A percentile compares a stretch with the other conserved stretches of the same genome.
Evolutionary conservation across 768 basidiomycete species (phyloP).

Genomic region (Tylopilus rubrobrunneus): DNA sequence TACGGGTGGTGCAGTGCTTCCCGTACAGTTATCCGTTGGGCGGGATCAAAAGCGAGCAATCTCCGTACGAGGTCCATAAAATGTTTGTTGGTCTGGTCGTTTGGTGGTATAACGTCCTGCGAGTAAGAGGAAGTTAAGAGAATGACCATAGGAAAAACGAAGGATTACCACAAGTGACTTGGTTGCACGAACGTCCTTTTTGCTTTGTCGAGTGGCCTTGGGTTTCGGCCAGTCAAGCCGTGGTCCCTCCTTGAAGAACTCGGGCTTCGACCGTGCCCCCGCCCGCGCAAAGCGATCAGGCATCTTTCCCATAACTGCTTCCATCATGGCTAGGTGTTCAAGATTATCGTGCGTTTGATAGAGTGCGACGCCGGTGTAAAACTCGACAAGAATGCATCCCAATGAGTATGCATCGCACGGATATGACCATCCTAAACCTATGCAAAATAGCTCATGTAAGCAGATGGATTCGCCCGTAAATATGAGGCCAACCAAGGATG

Average conservation of each 20-base stretch:
- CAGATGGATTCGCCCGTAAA: conserved; percentile 13
- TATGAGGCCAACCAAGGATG: conserved; percentile 74
- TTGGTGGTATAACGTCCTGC: conserved; percentile 82
- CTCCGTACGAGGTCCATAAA: conserved; percentile 87
- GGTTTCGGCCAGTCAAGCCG: conserved; percentile 92
- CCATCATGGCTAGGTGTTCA: conserved; percentile 99
- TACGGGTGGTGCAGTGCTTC: conserved; percentile 88
- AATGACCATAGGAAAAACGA: conserved; percentile 9
- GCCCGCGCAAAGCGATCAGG: conserved; percentile 77
- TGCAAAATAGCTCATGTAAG: conserved; percentile 8
- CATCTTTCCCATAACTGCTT: conserved; percentile 98
- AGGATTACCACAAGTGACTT: conserved; percentile 64
- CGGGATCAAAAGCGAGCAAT: conserved; percentile 87
- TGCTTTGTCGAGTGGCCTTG: conserved; percentile 83
- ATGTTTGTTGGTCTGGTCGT: conserved; percentile 66
- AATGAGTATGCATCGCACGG: conserved; percentile 98
- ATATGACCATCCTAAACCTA: conserved; percentile 96
- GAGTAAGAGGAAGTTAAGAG: conserved; percentile 6
- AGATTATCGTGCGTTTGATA: conserved; percentile 99
- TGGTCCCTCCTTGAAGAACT: conserved; percentile 85
- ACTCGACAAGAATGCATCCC: conserved; percentile 98
- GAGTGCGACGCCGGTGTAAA: conserved; percentile 95
- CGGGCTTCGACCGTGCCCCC: conserved; percentile 77
- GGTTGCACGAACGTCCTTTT: conserved; percentile 89
- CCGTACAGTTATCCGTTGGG: conserved; percentile 80